These are phyloP conservation scores for Sanghuangporus sanghuang DNA, from an alignment of 1,284 basidiomycete genomes.

Conservation along the genomic window DNA sequence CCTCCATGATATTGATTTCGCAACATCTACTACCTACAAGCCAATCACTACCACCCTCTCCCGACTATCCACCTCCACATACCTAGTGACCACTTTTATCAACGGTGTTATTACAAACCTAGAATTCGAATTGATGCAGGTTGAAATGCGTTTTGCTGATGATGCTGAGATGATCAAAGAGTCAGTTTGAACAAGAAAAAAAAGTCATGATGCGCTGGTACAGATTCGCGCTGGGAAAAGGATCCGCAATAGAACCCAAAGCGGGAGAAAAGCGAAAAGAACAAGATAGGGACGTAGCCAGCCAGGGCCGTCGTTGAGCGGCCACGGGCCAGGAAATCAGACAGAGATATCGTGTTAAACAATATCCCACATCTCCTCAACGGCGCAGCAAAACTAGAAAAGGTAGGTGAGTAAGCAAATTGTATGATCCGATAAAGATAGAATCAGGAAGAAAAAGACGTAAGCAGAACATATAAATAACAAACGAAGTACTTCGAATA, in stretches of 20 bases:
- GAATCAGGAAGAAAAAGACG: neutral
- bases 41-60: neutral
- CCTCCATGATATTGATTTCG: neutral
- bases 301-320: neutral
- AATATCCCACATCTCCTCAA: constrained; percentile 19
- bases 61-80: neutral
- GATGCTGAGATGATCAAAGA: neutral
- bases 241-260: constrained; percentile 34
- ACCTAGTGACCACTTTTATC: neutral
- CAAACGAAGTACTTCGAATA: neutral
- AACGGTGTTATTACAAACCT: constrained; percentile 6
- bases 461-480: neutral
- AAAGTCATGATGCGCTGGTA: neutral
- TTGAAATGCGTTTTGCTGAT: constrained; percentile 17
- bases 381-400: constrained; percentile 18
- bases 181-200: neutral
- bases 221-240: constrained; percentile 29
- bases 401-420: neutral
- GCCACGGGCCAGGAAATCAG: neutral
- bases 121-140: constrained; percentile 12
- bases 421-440: neutral
- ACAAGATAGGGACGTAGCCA: neutral
- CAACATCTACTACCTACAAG: neutral
- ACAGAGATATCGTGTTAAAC: neutral
- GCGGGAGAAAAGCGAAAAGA: neutral